Conservation (phyloP, 2,329 filamentous ascomycete genomes). For the Colletotrichum sp. region DNA sequence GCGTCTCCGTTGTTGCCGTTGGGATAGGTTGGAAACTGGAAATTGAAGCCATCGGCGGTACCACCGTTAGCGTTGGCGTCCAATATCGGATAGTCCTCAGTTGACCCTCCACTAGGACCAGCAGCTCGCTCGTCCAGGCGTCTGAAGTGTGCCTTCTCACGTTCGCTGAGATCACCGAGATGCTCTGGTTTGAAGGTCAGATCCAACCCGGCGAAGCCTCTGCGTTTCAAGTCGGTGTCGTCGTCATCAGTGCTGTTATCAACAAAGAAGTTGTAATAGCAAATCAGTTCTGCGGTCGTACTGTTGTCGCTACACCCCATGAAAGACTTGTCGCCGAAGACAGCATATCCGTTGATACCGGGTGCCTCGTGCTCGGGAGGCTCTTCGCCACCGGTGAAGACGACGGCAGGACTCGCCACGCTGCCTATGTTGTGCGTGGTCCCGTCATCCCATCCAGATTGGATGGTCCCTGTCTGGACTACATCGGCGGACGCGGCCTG, state of each 20-base stretch:
- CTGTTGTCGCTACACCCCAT: background rate
- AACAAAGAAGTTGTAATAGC: background rate
- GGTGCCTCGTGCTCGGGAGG: background rate
- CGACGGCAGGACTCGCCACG: background rate
- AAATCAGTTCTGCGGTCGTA: background rate
- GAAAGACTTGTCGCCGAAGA: background rate
- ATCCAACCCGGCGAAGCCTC: background rate
- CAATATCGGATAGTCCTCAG: background rate
- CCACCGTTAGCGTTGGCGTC: background rate
- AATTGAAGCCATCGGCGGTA: background rate
- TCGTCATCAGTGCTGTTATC: background rate
- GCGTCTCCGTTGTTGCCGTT: background rate
- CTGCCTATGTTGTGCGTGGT: background rate
- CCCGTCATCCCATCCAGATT: background rate
- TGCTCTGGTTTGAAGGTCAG: background rate
- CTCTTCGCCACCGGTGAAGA: background rate
- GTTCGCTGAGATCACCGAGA: background rate
- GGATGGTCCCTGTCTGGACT: background rate
- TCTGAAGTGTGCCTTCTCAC: background rate
- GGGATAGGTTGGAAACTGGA: background rate
- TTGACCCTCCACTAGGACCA: background rate
- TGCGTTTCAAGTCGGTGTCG: background rate
- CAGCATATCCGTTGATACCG: background rate
- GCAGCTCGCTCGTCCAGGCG: background rate
- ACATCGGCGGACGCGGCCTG: background rate